A percentile compares a stretch with the other conserved stretches of the same genome.
Evolutionary conservation across 768 basidiomycete species (phyloP).

Genomic region (Kwoniella bestiolae): DNA sequence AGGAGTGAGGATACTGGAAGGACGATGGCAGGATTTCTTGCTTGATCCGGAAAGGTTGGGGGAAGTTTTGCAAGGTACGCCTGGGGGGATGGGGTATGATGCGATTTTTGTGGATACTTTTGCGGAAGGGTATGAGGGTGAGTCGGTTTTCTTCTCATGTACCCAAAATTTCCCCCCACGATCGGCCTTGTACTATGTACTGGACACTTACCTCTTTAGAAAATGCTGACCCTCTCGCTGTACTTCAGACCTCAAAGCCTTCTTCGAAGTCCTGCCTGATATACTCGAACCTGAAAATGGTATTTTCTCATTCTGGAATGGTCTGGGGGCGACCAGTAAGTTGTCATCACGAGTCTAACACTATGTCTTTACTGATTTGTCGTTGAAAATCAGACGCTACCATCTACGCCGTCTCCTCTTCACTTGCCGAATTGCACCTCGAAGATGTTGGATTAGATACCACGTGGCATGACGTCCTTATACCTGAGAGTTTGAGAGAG

Average conservation of each 20-base stretch:
- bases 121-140: conserved; percentile 78
- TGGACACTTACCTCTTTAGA: background rate
- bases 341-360: conserved; percentile 12
- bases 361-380: background rate
- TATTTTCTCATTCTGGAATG: conserved; percentile 95
- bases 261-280: conserved; percentile 80
- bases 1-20: conserved; percentile 79
- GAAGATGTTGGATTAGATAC: conserved; percentile 78
- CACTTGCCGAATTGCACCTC: conserved; percentile 81
- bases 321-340: conserved; percentile 90
- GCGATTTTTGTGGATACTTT: conserved; percentile 91
- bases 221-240: background rate
- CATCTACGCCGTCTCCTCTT: conserved; percentile 90
- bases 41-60: conserved; percentile 44
- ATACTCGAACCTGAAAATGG: conserved; percentile 74
- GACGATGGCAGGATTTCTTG: conserved; percentile 86
- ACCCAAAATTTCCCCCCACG: background rate
- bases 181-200: no score
- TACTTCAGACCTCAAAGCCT: conserved; percentile 67
- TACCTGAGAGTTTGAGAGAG: conserved; percentile 63
- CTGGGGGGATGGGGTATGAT: conserved; percentile 81
- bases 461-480: conserved; percentile 79
- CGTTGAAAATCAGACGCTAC: conserved; percentile 66
- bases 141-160: conserved; percentile 18
- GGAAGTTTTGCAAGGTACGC: conserved; percentile 44